Evolutionary conservation across 83 land plant genomes (phyloP).

Genomic region (Thuja plicata): DNA sequence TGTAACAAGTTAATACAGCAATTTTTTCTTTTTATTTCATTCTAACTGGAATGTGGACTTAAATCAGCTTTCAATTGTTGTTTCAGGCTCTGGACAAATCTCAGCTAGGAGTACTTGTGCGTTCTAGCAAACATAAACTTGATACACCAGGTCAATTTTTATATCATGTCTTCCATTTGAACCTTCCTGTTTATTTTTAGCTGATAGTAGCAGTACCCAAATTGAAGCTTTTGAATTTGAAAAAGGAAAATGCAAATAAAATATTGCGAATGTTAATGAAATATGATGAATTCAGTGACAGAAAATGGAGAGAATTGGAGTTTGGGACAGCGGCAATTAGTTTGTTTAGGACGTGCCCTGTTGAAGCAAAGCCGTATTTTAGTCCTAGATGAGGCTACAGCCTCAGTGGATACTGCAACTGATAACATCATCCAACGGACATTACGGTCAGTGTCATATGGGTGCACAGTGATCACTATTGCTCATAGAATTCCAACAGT

Average conservation of each 20-base stretch:
- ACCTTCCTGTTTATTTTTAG: neutral
- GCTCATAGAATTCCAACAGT: constrained; percentile 35
- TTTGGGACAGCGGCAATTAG: constrained; percentile 65
- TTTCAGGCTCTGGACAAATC: constrained; percentile 54
- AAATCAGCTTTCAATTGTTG: neutral
- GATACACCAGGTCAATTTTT: constrained; percentile 46
- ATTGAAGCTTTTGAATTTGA: neutral
- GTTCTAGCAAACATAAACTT: constrained; percentile 35
- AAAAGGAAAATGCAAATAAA: neutral
- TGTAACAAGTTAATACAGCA: neutral
- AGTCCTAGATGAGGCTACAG: constrained; percentile 67
- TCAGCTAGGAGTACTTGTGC: constrained; percentile 37
- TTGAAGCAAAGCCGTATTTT: constrained; percentile 39
- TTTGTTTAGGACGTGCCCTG: constrained; percentile 57
- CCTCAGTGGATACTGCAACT: constrained; percentile 29
- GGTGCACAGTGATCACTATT: constrained; percentile 22
- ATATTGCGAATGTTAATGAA: neutral
- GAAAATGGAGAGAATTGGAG: constrained; percentile 77
- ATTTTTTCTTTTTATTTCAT: neutral
- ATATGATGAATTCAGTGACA: constrained; percentile 16
- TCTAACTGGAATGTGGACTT: neutral
- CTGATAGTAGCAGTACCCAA: neutral
- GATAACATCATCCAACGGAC: constrained; percentile 20
- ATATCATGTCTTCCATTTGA: neutral
- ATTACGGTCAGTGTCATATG: constrained; percentile 16